Evolutionary conservation across 495 filamentous ascomycete species (phyloP), one percentile per base, ranked within the genome.

Genomic region (Neurospora sp.): DNA sequence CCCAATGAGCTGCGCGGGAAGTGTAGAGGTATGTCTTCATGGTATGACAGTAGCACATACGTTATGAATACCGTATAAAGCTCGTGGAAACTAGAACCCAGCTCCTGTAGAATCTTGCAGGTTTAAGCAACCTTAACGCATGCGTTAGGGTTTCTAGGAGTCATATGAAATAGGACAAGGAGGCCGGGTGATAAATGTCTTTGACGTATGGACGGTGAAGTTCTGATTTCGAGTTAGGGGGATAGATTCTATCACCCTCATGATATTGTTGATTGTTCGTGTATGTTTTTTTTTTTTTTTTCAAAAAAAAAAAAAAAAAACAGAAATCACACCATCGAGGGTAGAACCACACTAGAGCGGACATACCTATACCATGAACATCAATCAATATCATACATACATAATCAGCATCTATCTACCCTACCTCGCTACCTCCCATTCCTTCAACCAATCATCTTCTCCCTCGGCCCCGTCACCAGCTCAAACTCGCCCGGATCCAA

Each of bases 401-500:
- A 61, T 3, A 59, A 1, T 14, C 48, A 53, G 10, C 48, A 59
- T 27, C 48, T 14, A 14, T 3, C 4, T 20, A 20, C 17, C 17
- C 45, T 12, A 12, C 12, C 48, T 59, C 48, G 27, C 27, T 31
- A 31, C 27, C 5, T 12, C 10, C 8, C 16, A n/a, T 6, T 2
- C 27, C 70, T 2, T n/a, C 39, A 42, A 40, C 71, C 74, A n/a
- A 77, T 37, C 20, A 41, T 78, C 76, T 81, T 84, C 75, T 88
- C 87, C 73, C 86, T 80, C 7, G 81, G 79, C 3, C 89, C 86
- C 61, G 88, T 89, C 82, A 99, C 93, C 78, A 87, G 87, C 83
- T 98, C 94, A 80, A 97, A 99, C 44, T 88, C 88, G 83, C 97
- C 94, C 41, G 96, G 89, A 69, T 86, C 90, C 93, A 99, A 94